Evolutionary conservation across 345 rosid species (phyloP).

Genomic region (Clausena lansium): DNA sequence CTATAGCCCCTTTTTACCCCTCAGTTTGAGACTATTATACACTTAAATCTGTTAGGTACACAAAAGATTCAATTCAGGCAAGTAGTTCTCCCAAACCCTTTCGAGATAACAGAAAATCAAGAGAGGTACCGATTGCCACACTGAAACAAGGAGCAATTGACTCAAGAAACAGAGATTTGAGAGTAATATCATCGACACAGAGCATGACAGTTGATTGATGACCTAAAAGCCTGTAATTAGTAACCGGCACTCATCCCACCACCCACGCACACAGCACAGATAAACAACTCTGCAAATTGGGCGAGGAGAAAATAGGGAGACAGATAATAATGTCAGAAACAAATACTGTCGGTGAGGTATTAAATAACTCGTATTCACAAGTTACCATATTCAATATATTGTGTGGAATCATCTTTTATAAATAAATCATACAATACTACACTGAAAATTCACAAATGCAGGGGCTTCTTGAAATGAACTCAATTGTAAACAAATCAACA

Average conservation of each 20-base stretch:
- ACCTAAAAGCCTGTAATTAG: background rate
- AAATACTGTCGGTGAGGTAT: background rate
- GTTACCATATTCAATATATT: background rate
- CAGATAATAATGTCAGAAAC: background rate
- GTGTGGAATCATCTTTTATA: background rate
- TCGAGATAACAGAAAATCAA: background rate
- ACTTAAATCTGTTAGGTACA: background rate
- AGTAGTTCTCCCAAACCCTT: background rate
- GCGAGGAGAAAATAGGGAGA: background rate
- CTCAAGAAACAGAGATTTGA: background rate
- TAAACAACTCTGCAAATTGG: background rate
- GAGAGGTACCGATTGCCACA: background rate
- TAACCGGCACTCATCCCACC: background rate
- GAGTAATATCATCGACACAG: background rate
- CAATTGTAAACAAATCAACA: slow-evolving; percentile 3
- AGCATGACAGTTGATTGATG: background rate
- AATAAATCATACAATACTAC: background rate
- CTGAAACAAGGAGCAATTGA: background rate
- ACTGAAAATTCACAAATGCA: background rate
- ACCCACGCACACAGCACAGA: background rate
- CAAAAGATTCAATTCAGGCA: background rate
- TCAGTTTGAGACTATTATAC: background rate
- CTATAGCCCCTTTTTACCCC: too few species aligned
- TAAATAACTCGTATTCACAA: background rate
- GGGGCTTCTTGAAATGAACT: background rate